These are phyloP conservation scores for Sideroxylon spinosum DNA, from an alignment of 179 eudicot genomes.

Conservation along the genomic window DNA sequence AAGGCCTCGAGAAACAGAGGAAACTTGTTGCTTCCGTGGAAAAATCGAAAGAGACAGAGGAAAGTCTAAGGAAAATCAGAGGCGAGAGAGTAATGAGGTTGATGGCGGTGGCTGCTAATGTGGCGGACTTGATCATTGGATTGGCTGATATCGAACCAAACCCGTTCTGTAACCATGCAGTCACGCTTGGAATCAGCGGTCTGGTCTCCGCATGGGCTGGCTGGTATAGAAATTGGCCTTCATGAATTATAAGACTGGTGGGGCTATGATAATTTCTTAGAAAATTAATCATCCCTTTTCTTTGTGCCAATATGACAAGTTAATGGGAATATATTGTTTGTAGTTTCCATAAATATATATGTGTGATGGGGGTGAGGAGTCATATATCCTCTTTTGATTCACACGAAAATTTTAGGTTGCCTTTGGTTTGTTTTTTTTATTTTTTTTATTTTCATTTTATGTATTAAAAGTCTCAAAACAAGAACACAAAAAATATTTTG, in stretches of 20 bases:
- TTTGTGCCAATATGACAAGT: background rate
- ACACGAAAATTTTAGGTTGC: background rate
- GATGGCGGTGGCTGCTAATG: slow-evolving; percentile 84
- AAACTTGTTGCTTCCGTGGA: slow-evolving; percentile 17
- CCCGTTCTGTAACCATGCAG: slow-evolving; percentile 73
- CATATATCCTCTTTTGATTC: background rate
- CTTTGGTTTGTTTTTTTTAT: too few relatives aligned
- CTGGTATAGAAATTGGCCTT: slow-evolving; percentile 98
- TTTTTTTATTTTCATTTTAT: too few relatives aligned
- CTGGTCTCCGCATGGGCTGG: slow-evolving; percentile 99
- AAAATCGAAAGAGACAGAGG: slow-evolving; percentile 28
- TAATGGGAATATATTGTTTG: background rate
- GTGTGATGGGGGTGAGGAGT: too few relatives aligned
- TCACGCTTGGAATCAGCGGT: slow-evolving; percentile 85
- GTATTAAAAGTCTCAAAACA: too few relatives aligned
- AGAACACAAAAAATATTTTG: too few relatives aligned
- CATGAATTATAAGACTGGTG: slow-evolving; percentile 18
- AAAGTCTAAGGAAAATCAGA: slow-evolving; percentile 41
- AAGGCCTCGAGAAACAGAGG: slow-evolving; percentile 52
- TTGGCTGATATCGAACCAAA: slow-evolving; percentile 92
- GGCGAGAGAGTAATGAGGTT: slow-evolving; percentile 84
- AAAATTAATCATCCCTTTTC: background rate
- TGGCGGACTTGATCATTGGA: slow-evolving; percentile 82
- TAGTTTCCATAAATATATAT: background rate
- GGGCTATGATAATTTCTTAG: background rate